phyloP scores from a whole-genome alignment of 192 early-diverging fungal genomes.

The Phlyctochytrium bullatum region DNA sequence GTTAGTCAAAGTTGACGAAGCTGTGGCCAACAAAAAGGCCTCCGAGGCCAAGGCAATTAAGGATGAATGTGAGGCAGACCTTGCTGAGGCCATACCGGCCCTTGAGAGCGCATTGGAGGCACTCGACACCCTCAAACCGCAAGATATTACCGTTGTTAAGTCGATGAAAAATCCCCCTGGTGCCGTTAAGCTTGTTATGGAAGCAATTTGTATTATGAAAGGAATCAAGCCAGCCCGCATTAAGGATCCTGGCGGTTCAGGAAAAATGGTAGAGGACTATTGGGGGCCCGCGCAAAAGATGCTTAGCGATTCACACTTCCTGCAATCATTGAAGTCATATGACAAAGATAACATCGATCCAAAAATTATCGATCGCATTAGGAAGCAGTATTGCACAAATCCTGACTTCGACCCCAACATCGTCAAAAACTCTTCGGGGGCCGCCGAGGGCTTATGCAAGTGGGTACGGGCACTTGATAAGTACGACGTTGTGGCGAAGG shows the following conservation, averaged over 20 bases:
- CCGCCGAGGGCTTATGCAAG: slow-evolving; percentile 55
- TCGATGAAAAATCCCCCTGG: slow-evolving; percentile 60
- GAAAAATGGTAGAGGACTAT: slow-evolving; percentile 66
- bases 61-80: slow-evolving; percentile 61
- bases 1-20: slow-evolving; percentile 57
- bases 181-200: slow-evolving; percentile 61
- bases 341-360: slow-evolving; percentile 66
- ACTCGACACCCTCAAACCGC: slow-evolving; percentile 56
- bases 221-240: slow-evolving; percentile 57
- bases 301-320: slow-evolving; percentile 51
- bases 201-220: slow-evolving; percentile 63
- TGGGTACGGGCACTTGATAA: slow-evolving; percentile 62
- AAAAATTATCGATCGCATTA: slow-evolving; percentile 54
- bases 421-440: slow-evolving; percentile 60
- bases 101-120: slow-evolving; percentile 56
- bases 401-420: slow-evolving; percentile 64
- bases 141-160: slow-evolving; percentile 57
- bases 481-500: slow-evolving; percentile 60
- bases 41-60: slow-evolving; percentile 59
- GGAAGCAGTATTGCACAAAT: slow-evolving; percentile 57
- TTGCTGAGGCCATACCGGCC: slow-evolving; percentile 58
- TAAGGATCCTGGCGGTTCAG: slow-evolving; percentile 60
- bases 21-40: slow-evolving; percentile 56
- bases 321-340: slow-evolving; percentile 49
- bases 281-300: slow-evolving; percentile 58